Base-by-base conservation (phyloP, 2,329 filamentous ascomycete genomes). In the Sphaceloma murrayae region DNA sequence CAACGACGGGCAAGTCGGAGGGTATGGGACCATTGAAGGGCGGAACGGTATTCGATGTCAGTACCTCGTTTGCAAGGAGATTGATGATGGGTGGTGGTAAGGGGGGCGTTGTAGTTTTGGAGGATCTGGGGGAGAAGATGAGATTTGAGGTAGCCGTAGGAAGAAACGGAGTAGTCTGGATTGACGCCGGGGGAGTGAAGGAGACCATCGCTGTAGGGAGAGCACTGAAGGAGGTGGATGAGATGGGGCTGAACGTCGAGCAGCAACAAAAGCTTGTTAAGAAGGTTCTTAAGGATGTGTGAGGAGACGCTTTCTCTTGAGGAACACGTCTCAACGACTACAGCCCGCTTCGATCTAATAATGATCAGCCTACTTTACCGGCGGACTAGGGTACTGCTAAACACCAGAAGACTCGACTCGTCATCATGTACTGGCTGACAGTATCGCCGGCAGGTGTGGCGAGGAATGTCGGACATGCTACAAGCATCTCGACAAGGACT, bases 61-160 rank as follows among this genome's bases (percentile, higher is more conserved):
- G 83, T 5, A 69, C 83, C 1, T 82, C 78, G 2, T 84, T 95
- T 72, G 82, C 88, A n/a, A 74, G 87, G 45, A 72, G 88, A 43
- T 63, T 94, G 50, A 72, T 95, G 64, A 52, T 65, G 67, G 53
- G 66, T 8, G 60, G 73, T 77, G 71, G 75, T 39, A 75, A 74
- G 54, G 82, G 80, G 11, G 75, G 75, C 16, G 63, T 94, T 5
- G 74, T 78, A 3, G 73, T 95, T 18, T 63, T 96, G 46, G 85
- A 94, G 51, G 83, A 86, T 57, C 66, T 96, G 10, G 88, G 81
- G 2, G 79, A 80, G 47, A 89, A 85, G 44, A 64, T 94, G 10
- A 79, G 83, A 14, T 98, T 96, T 61, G 91, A 98, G 69, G 84
- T 93, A 48, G 89, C 89, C 0, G 84, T 94, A 6, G 91, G 91